Evolutionary conservation across 106 monocot genomes (phyloP), one percentile per base, ranked within the genome.

Genomic region (Platanthera zijinensis): DNA sequence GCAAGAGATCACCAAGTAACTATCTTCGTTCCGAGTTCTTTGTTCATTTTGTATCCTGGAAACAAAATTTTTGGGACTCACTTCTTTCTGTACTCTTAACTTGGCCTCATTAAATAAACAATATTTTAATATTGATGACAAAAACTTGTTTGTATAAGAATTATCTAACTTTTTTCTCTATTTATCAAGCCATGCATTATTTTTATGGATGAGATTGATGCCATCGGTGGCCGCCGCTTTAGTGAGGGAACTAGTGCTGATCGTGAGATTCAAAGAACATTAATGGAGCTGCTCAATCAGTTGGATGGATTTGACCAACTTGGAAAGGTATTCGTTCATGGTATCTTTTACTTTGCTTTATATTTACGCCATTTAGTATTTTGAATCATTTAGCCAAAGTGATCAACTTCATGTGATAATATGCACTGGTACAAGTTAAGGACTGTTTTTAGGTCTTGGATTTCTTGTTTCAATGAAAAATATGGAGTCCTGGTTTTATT

Each of bases 261-360:
- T 51, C 86, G 91, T 51, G 80, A 81, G 52, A 81, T 81, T 81
- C 80, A 71, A 69, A 69, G 96, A 79, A 97, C 96, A 50, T 74
- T 97, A 48, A 97, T 97, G 96, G 96, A 97, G 79, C 85, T 97
- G n/a, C 96, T 97, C 17, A 97, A 97, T 80, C 96, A 97, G 75
- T 69, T 97, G 51, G 96, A 97, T 86, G 96, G 96, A 68, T 97
- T 97, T 83, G 96, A 97, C 80, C 85, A 89, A 39, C 87, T 97
- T 75, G 96, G 96, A 28, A 97, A 97, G 91, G 76, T 13, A 22
- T 11, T 48, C 57, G 32, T 32, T 66, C 7, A 66, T 19, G 2
- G 10, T 1, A 66, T 66, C 21, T 61, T 18, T 61, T 61, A 1
- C 8, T 61, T 61, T 19, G 19, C 8, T 61, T 21, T 61, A 21